Percentiles rank a stretch among this genome's conserved stretches.
Conservation (phyloP, 106 monocot genomes). For the Apostasia ramifera region DNA sequence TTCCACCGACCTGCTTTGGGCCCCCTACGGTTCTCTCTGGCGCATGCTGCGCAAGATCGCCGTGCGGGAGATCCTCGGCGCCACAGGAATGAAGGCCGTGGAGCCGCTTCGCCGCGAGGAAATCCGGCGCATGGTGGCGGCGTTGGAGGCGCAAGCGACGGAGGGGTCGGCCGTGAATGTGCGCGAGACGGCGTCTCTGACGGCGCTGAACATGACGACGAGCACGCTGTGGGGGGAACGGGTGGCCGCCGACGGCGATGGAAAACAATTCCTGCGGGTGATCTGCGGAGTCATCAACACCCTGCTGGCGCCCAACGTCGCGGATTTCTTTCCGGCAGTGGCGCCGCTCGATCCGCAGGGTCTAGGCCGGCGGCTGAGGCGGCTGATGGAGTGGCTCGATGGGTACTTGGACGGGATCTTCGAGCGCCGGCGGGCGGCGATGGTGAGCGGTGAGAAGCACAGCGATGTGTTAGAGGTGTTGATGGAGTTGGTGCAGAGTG, state of each 20-base stretch:
- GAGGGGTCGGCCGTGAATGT: background rate
- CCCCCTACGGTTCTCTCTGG: conserved; percentile 4
- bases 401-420: conserved; percentile 30
- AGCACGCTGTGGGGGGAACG: background rate
- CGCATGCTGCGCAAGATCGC: conserved; percentile 4
- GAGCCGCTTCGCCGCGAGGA: background rate
- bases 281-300: conserved; percentile 22
- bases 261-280: conserved; percentile 25
- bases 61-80: background rate
- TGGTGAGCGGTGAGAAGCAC: background rate
- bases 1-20: background rate
- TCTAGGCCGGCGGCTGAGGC: conserved; percentile 14
- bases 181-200: background rate
- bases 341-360: conserved; percentile 53
- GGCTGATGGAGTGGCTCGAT: conserved; percentile 14
- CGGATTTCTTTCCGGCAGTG: conserved; percentile 49
- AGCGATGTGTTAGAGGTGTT: conserved; percentile 46
- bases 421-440: conserved; percentile 11
- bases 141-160: background rate
- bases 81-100: background rate
- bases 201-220: background rate
- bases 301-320: conserved; percentile 43
- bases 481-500: conserved; percentile 27
- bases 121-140: background rate
- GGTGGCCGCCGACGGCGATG: background rate